Conservation (phyloP, 768 basidiomycete species). For the Ephemerocybe angulata region DNA sequence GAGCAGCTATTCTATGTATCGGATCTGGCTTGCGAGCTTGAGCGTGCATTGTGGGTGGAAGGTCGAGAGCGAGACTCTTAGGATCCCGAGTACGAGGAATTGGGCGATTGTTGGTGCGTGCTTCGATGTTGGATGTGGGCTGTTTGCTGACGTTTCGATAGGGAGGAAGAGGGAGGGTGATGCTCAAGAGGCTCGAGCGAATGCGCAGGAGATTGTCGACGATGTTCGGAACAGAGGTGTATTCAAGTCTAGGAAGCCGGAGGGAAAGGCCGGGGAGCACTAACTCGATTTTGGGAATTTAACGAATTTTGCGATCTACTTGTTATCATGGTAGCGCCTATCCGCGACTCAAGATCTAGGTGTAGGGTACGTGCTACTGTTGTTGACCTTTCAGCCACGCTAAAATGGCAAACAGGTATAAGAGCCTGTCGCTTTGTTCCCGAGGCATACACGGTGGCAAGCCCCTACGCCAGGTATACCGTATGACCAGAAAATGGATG, state of each 20-base stretch:
- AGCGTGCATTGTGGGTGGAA: constrained; percentile 79
- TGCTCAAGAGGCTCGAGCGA: constrained; percentile 31
- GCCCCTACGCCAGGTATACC: too few species aligned
- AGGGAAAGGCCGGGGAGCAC: constrained; percentile 55
- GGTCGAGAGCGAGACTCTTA: constrained; percentile 78
- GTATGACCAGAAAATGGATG: too few species aligned
- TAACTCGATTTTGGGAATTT: constrained; percentile 3
- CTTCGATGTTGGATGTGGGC: background rate
- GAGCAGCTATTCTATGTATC: constrained; percentile 77
- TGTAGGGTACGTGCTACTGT: too few species aligned
- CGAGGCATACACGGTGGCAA: too few species aligned
- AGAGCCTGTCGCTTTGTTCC: too few species aligned
- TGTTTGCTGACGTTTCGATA: constrained; percentile 17
- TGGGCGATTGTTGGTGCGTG: constrained; percentile 85
- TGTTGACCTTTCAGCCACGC: too few species aligned
- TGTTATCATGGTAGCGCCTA: too few species aligned
- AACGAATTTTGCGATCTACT: too few species aligned
- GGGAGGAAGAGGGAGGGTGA: constrained; percentile 15
- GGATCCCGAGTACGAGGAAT: constrained; percentile 92
- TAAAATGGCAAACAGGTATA: too few species aligned
- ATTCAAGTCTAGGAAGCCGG: constrained; percentile 71
- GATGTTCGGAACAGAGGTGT: constrained; percentile 57
- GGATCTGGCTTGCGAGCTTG: constrained; percentile 80
- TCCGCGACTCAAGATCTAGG: too few species aligned
- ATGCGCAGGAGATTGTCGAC: constrained; percentile 51